These are phyloP conservation scores for Earliella scabrosa DNA, from an alignment of 1,284 basidiomycete genomes.

Conservation along the genomic window DNA sequence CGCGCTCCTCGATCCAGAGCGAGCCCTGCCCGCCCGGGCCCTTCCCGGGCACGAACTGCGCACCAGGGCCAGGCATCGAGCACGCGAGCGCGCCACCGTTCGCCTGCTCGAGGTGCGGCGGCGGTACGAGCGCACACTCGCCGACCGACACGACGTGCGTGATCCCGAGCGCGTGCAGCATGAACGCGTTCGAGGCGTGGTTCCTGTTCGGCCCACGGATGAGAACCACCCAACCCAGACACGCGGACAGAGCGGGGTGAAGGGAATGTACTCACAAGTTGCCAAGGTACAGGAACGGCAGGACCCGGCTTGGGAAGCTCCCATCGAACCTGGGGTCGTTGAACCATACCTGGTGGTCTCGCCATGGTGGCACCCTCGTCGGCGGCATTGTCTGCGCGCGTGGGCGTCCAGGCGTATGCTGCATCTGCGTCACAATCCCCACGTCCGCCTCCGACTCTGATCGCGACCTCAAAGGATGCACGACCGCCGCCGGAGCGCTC, in stretches of 20 bases:
- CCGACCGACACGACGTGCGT: constrained; percentile 98
- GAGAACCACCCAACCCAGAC: constrained; percentile 13
- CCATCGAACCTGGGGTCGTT: constrained; percentile 93
- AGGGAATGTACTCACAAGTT: constrained; percentile 72
- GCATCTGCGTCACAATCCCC: constrained; percentile 2
- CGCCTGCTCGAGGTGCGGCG: constrained; percentile 41
- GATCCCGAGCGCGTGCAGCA: constrained; percentile 96
- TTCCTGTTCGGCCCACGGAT: constrained; percentile 53
- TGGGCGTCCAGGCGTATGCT: constrained; percentile 46
- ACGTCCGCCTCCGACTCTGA: constrained; percentile 25
- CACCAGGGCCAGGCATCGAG: constrained; percentile 35
- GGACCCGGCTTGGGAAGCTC: constrained; percentile 91
- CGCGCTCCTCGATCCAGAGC: constrained; percentile 87
- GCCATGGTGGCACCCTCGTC: constrained; percentile 66
- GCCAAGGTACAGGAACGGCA: constrained; percentile 95
- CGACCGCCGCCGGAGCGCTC: constrained; percentile 27
- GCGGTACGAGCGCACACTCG: constrained; percentile 86
- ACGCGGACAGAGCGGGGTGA: constrained; percentile 4
- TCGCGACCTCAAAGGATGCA: constrained; percentile 22
- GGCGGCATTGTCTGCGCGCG: constrained; percentile 72
- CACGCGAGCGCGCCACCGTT: constrained; percentile 15
- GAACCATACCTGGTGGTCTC: constrained; percentile 88
- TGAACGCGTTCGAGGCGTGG: constrained; percentile 93
- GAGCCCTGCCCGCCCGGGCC: constrained; percentile 65
- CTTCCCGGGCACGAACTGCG: constrained; percentile 48